A percentile compares a stretch with the other conserved stretches of the same genome.
Conservation (phyloP, 176 grass and related monocot species). For the Thalia dealbata region DNA sequence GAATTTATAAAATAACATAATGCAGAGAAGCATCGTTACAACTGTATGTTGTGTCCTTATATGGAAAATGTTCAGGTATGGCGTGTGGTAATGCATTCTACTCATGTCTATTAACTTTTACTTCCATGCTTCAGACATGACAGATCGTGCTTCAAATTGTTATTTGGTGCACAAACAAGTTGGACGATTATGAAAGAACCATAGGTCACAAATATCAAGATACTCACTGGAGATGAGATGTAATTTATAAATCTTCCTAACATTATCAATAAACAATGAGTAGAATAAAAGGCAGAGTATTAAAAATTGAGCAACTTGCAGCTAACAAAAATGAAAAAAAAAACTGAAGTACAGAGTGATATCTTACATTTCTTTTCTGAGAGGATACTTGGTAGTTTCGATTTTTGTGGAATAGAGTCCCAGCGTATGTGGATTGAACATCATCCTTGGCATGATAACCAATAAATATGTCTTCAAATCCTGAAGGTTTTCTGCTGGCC, state of each 20-base stretch:
- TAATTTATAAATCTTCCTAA: not conserved
- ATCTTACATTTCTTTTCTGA: constrained; percentile 39
- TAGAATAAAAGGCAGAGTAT: not conserved
- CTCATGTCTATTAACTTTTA: not conserved
- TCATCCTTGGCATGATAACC: constrained; percentile 44
- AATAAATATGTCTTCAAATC: constrained; percentile 44
- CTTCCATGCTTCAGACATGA: not conserved
- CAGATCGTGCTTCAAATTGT: not conserved
- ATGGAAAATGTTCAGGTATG: not conserved
- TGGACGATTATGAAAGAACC: too few species aligned
- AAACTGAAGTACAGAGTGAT: not conserved
- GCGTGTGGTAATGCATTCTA: not conserved
- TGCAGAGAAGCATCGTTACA: not conserved
- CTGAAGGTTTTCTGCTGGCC: constrained; percentile 25
- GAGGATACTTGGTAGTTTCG: constrained; percentile 32
- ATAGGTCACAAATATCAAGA: not conserved
- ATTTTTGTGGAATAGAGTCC: constrained; percentile 38
- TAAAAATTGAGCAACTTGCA: not conserved
- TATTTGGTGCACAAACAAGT: not conserved
- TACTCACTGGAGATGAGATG: not conserved
- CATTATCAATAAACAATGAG: not conserved
- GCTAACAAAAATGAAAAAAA: not conserved
- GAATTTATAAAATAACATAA: too few species aligned
- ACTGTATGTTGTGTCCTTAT: not conserved
- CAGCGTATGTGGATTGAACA: constrained; percentile 44